phyloP scores from a whole-genome alignment of 2,329 filamentous ascomycete species.

The Passalora sequoiae region DNA sequence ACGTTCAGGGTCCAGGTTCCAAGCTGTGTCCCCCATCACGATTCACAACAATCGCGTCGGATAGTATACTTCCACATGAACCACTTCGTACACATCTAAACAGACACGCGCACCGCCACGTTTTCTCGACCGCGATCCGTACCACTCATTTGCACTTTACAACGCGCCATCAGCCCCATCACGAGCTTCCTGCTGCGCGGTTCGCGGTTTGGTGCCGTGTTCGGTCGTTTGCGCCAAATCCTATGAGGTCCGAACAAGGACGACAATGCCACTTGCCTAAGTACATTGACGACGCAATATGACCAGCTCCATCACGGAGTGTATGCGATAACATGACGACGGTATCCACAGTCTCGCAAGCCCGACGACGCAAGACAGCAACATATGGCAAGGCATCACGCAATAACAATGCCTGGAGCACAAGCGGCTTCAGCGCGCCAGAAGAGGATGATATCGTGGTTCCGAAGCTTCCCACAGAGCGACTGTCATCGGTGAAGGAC shows the following conservation, averaged over 20 bases:
- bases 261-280: background rate
- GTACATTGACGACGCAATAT: constrained; percentile 1
- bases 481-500: constrained; percentile 9
- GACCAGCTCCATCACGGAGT: background rate
- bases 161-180: too few species aligned
- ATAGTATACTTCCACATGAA: too few species aligned
- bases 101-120: background rate
- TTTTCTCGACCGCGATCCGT: background rate
- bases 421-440: constrained; percentile 12
- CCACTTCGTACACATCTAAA: background rate
- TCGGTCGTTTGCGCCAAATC: constrained; percentile 3
- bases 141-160: background rate
- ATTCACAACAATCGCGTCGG: constrained; percentile 1
- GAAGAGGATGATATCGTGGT: constrained; percentile 19
- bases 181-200: too few species aligned
- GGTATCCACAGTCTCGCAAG: constrained; percentile 11
- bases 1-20: too few species aligned
- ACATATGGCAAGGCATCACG: constrained; percentile 24
- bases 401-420: constrained; percentile 18
- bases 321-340: constrained; percentile 18
- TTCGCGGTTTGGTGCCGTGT: too few species aligned
- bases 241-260: background rate
- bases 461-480: constrained; percentile 1
- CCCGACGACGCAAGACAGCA: constrained; percentile 23
- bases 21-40: too few species aligned